phyloP scores from a whole-genome alignment of 345 rosid species.

The Populus alba region DNA sequence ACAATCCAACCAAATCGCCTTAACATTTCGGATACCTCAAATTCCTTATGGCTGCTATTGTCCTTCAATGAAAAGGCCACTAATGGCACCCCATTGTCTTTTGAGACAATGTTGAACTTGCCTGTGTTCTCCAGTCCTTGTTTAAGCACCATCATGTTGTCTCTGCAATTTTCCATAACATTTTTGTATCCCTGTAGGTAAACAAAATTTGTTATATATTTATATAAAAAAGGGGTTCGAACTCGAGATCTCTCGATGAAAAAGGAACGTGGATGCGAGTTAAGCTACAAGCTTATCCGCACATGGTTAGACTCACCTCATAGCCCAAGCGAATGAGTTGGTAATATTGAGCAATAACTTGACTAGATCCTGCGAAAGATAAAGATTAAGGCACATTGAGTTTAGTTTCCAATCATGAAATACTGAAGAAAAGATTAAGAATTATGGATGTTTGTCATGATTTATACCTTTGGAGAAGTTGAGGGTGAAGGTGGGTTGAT shows the following conservation, averaged over 20 bases:
- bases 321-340: slow-evolving; percentile 28
- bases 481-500: slow-evolving; percentile 32
- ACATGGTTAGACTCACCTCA: slow-evolving; percentile 13
- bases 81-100: slow-evolving; percentile 24
- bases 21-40: slow-evolving; percentile 27
- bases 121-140: slow-evolving; percentile 27
- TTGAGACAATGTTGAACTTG: slow-evolving; percentile 24
- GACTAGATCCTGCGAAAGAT: slow-evolving; percentile 23
- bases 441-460: neutral
- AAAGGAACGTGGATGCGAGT: too few relatives aligned
- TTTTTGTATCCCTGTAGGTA: slow-evolving; percentile 20
- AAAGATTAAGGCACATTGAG: neutral
- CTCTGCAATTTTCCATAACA: slow-evolving; percentile 32
- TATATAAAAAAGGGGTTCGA: too few relatives aligned
- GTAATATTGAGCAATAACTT: slow-evolving; percentile 30
- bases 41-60: slow-evolving; percentile 18
- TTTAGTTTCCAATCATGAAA: neutral
- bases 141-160: slow-evolving; percentile 26
- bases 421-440: neutral
- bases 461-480: slow-evolving; percentile 29
- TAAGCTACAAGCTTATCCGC: too few relatives aligned
- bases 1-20: slow-evolving; percentile 34
- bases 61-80: slow-evolving; percentile 34
- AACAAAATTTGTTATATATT: neutral
- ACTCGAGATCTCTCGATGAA: too few relatives aligned